A percentile compares a stretch with the other conserved stretches of the same genome.
Conservation (phyloP, 768 basidiomycete genomes). For the Agrocybe chaxingu region DNA sequence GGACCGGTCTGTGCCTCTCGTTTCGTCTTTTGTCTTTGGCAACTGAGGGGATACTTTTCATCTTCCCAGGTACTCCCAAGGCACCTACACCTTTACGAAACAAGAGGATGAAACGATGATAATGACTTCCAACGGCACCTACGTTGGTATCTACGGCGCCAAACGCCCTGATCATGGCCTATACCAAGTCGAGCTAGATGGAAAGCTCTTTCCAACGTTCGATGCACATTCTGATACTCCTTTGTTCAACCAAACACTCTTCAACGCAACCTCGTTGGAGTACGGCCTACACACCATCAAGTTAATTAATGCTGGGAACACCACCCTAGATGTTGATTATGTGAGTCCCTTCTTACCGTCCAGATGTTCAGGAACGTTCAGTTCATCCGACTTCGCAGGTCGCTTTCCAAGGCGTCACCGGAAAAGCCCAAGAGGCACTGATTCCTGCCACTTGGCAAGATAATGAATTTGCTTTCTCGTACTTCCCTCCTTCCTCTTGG, state of each 20-base stretch:
- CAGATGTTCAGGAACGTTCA: background rate
- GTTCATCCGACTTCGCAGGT: slow-evolving; percentile 1
- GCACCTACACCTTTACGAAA: slow-evolving; percentile 34
- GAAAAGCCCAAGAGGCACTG: slow-evolving; percentile 14
- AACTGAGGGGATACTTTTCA: background rate
- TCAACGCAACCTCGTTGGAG: slow-evolving; percentile 12
- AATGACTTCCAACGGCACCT: slow-evolving; percentile 35
- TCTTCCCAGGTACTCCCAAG: slow-evolving; percentile 24
- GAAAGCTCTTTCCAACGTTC: slow-evolving; percentile 10
- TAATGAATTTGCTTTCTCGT: slow-evolving; percentile 34
- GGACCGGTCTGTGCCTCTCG: slow-evolving; percentile 12
- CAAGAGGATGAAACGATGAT: slow-evolving; percentile 20
- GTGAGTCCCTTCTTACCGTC: slow-evolving; percentile 11
- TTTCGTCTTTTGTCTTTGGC: too few species aligned
- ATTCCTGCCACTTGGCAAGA: slow-evolving; percentile 25
- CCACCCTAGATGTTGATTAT: slow-evolving; percentile 19
- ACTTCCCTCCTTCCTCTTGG: slow-evolving; percentile 32
- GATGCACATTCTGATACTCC: slow-evolving; percentile 9
- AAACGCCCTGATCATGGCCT: slow-evolving; percentile 17
- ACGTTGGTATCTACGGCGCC: slow-evolving; percentile 18
- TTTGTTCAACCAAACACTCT: slow-evolving; percentile 18
- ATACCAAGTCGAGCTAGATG: slow-evolving; percentile 17
- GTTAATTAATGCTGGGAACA: slow-evolving; percentile 15
- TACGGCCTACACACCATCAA: slow-evolving; percentile 15
- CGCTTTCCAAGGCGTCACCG: slow-evolving; percentile 14